Evolutionary conservation across 208 protist species (phyloP).

Genomic region (Borovskyia barvae): DNA sequence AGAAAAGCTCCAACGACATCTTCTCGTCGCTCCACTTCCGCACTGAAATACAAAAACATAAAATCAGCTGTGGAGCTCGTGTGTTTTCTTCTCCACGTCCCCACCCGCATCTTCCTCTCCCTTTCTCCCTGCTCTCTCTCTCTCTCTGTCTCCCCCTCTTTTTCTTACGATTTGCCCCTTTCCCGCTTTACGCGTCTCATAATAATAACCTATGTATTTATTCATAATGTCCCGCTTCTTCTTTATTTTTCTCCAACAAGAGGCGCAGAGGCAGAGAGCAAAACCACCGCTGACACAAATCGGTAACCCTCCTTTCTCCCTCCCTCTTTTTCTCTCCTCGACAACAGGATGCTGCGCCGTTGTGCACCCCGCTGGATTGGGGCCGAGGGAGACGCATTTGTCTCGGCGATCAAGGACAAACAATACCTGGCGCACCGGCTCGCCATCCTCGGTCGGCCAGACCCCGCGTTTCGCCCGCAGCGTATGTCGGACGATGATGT

Average conservation of each 20-base stretch:
- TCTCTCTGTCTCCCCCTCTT: too few species aligned
- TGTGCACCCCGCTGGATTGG: slow-evolving; percentile 62
- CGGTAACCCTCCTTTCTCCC: background rate
- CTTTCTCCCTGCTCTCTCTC: too few species aligned
- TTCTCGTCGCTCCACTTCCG: slow-evolving; percentile 14
- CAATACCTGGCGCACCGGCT: slow-evolving; percentile 84
- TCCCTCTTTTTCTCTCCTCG: background rate
- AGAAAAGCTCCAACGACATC: too few species aligned
- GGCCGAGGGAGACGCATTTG: slow-evolving; percentile 59
- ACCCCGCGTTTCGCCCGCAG: slow-evolving; percentile 32
- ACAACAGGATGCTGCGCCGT: slow-evolving; percentile 54
- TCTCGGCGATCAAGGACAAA: slow-evolving; percentile 78
- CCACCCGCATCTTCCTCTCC: too few species aligned
- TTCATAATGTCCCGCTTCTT: too few species aligned
- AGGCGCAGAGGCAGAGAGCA: too few species aligned
- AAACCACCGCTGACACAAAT: too few species aligned
- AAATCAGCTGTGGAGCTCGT: background rate
- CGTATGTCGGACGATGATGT: slow-evolving; percentile 73
- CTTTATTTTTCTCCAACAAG: too few species aligned
- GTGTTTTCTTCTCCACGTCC: slow-evolving; percentile 1
- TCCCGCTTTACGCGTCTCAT: too few species aligned
- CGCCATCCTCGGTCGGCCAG: slow-evolving; percentile 67
- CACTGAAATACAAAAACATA: background rate
- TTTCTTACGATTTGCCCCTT: too few species aligned
- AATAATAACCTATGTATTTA: too few species aligned